Evolutionary conservation across 2,329 filamentous ascomycete species (phyloP).

Genomic region (Sclerotinia nivalis): DNA sequence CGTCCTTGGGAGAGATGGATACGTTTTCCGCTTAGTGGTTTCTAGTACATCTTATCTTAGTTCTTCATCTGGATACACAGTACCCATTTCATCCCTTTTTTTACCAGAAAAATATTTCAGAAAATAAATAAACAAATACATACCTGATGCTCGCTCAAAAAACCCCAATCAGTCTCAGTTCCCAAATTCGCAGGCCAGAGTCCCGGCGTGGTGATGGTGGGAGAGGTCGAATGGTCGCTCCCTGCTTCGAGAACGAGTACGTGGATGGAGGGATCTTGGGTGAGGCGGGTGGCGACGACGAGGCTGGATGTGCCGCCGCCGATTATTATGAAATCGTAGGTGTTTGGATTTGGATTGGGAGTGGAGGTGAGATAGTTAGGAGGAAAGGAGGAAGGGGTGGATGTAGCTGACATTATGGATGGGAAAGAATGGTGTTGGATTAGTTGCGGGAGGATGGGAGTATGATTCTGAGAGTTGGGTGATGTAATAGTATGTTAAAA

Average conservation of each 20-base stretch:
- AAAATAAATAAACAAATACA: no score
- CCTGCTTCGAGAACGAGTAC: slow-evolving; percentile 48
- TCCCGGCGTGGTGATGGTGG: slow-evolving; percentile 41
- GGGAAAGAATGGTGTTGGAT: no score
- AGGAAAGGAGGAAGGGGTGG: no score
- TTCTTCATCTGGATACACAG: no score
- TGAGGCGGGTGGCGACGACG: slow-evolving; percentile 45
- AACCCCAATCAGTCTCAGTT: slow-evolving; percentile 20
- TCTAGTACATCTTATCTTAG: neutral
- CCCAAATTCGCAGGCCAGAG: neutral
- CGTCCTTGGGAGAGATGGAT: slow-evolving; percentile 35
- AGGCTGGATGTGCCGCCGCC: neutral
- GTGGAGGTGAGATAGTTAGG: no score
- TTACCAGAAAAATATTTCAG: neutral
- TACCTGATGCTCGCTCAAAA: slow-evolving; percentile 12
- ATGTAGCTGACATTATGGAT: no score
- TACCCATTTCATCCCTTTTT: neutral
- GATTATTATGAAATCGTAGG: neutral
- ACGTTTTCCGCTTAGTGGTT: neutral
- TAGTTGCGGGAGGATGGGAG: no score
- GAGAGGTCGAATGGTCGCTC: slow-evolving; percentile 41
- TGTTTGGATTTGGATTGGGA: neutral
- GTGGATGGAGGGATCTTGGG: slow-evolving; percentile 42
- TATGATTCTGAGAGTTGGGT: no score
- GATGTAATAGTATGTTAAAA: no score